Percentiles rank a stretch among this genome's conserved stretches.
Conservation (phyloP, 768 basidiomycete species). For the Filobasidium floriforme region DNA sequence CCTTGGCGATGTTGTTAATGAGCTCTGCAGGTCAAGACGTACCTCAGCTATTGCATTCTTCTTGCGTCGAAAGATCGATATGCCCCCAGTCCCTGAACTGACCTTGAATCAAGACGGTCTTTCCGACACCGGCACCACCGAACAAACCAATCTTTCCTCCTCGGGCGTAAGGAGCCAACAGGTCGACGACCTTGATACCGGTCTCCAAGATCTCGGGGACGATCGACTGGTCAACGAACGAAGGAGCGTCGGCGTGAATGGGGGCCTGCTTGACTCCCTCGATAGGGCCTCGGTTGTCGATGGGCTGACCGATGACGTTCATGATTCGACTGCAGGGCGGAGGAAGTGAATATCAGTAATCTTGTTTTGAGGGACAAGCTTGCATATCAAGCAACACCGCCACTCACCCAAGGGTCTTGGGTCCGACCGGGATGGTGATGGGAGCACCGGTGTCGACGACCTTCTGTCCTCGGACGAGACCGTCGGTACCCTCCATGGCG, state of each 20-base stretch:
- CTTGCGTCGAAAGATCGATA: no score
- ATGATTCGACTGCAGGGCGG: conserved; percentile 69
- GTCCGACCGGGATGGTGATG: conserved; percentile 93
- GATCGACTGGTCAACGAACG: conserved; percentile 97
- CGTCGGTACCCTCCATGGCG: conserved; percentile 99
- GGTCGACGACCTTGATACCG: conserved; percentile 99
- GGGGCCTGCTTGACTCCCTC: conserved; percentile 83
- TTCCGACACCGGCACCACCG: conserved; percentile 99
- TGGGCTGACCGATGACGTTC: conserved; percentile 99
- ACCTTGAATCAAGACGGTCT: conserved; percentile 93
- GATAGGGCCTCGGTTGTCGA: conserved; percentile 99
- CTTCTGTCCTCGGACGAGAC: conserved; percentile 97
- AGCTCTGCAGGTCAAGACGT: conserved; percentile 53
- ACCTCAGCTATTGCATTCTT: background rate
- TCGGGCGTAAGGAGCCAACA: conserved; percentile 98
- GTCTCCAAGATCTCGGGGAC: conserved; percentile 98
- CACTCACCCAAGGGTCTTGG: conserved; percentile 64
- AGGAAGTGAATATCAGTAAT: conserved; percentile 1
- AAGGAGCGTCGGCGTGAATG: conserved; percentile 94
- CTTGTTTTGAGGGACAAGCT: background rate
- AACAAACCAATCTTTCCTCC: conserved; percentile 99
- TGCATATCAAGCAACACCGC: no score
- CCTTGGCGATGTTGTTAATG: conserved; percentile 99
- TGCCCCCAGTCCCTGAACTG: background rate
- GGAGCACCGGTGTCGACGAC: conserved; percentile 94